Evolutionary conservation across 169 alveolate genomes (phyloP), one percentile per base, ranked within the genome.

Genomic region (Cytauxzoon felis): DNA sequence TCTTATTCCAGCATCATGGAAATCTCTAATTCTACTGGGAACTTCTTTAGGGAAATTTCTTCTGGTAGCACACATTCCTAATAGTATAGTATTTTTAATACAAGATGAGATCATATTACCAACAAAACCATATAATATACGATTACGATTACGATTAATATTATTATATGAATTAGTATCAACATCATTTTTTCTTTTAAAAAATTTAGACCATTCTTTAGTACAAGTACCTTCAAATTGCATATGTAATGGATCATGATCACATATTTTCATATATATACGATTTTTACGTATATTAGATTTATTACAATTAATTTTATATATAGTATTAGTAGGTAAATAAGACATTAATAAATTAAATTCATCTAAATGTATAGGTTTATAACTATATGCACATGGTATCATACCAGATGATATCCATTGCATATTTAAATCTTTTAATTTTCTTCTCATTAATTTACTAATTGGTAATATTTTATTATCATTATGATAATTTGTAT

Each of bases 1-100:
- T 29, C 92, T 72, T 5, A 82, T 76, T 21, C 91, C 92, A 5
- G 93, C 88, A 36, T 75, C 80, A 40, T 75, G 85, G 34, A 75
- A 62, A n/a, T 62, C 59, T 56, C 66, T 69, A 32, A 75, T 75
- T 21, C 79, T 41, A 40, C 60, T 51, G 7, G 70, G 75, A 27
- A 75, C 70, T 57, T 75, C 85, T 52, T 75, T 75, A 13, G 78
- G 78, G 73, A 43, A 56, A 40, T 36, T 51, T 30, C 65, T 51
- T 23, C 66, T 75, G 42, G 38, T 43, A 9, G 78, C 85, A 8
- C 62, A 57, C 56, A 75, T 53, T 5, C 85, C 85, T 2, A 75
- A 66, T 19, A 75, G 52, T 0, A 62, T 34, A 2, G 79, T 47
- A 49, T 75, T 75, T 32, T 75, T 64, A 33, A 75, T 26, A 34